Base-by-base conservation (phyloP, 306 rosid genomes). In the Pterocarpus macrocarpus region DNA sequence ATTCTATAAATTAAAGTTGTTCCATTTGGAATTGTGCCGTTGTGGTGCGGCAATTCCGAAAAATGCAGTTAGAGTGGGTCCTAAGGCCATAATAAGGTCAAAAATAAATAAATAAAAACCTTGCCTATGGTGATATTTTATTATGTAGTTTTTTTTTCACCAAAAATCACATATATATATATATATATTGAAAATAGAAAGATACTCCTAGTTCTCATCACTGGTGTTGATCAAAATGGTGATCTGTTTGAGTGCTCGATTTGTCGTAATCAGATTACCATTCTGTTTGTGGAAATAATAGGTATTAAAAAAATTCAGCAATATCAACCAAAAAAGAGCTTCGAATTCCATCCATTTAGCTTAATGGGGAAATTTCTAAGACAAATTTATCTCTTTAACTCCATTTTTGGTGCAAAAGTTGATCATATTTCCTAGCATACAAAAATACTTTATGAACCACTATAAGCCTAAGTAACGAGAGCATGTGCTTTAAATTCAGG, bases 41-140 rank as follows among this genome's bases (percentile, higher is more conserved):
- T 79, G 61, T 79, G 77, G 77, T 58, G 77, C 83, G 52, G 64
- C 83, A 79, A 69, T 79, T 69, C 35, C 83, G 14, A 79, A 78
- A 78, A 68, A 41, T 64, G 64, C 64, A 56, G 81, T 77, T 64
- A 50, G 55, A 66, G 82, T 78, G 75, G 75, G 75, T 56, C 68
- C 82, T 56, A 67, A 78, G 49, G 32, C 12, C 41, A 52, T 52
- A 22, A 52, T 65, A 43, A 59, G n/a, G 58, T 41, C 16, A 61
- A 75, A 59, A 44, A 2, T 43, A 74, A 58, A 30, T 6, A 28
- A 59, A 28, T 8, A 59, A 12, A 57, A 73, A 7, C 13, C 35
- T 64, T 28, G 67, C 43, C 36, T 74, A 43, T 74, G 32, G 56
- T 43, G 14, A 74, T 44, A 12, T 58, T 59, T 74, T 41, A 39